These are phyloP conservation scores for Gliomastix tumulicola DNA, from an alignment of 2,329 filamentous ascomycete species.

Conservation along the genomic window DNA sequence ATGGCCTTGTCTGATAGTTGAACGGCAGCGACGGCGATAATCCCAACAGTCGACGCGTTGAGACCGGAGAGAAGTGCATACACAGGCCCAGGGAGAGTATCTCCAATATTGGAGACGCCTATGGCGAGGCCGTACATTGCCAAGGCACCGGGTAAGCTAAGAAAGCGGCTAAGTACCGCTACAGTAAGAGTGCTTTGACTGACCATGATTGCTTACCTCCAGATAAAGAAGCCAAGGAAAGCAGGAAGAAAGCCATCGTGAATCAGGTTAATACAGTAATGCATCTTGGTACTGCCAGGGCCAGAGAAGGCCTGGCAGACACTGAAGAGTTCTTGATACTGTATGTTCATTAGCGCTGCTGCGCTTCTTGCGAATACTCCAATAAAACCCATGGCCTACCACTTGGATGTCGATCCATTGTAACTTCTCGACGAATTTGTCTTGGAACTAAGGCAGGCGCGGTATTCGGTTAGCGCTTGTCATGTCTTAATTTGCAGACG, in stretches of 20 bases:
- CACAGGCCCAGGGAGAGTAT: constrained; percentile 50
- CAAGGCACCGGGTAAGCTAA: constrained; percentile 60
- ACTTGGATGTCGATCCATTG: constrained; percentile 64
- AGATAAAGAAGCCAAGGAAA: constrained; percentile 52
- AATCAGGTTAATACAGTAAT: constrained; percentile 61
- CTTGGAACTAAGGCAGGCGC: constrained; percentile 32
- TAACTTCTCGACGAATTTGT: constrained; percentile 14
- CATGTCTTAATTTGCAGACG: neutral
- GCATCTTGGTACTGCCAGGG: constrained; percentile 64
- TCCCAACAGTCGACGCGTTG: constrained; percentile 65
- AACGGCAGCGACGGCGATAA: constrained; percentile 64
- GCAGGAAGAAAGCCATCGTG: constrained; percentile 53
- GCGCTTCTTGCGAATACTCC: neutral
- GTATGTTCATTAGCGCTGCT: neutral
- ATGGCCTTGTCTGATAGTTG: constrained; percentile 62
- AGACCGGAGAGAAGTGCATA: constrained; percentile 66
- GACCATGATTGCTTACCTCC: constrained; percentile 40
- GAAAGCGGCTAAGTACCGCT: neutral
- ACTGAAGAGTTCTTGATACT: constrained; percentile 69
- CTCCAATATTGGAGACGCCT: constrained; percentile 53
- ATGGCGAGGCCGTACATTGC: constrained; percentile 63
- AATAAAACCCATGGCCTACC: constrained; percentile 30
- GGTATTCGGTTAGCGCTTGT: neutral
- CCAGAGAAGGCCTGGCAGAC: constrained; percentile 62
- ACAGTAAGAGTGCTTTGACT: neutral